A percentile compares a stretch with the other conserved stretches of the same genome.
These are phyloP conservation scores for Synchytrium microbalum DNA, from an alignment of 371 early-diverging fungal genomes.

Conservation along the genomic window DNA sequence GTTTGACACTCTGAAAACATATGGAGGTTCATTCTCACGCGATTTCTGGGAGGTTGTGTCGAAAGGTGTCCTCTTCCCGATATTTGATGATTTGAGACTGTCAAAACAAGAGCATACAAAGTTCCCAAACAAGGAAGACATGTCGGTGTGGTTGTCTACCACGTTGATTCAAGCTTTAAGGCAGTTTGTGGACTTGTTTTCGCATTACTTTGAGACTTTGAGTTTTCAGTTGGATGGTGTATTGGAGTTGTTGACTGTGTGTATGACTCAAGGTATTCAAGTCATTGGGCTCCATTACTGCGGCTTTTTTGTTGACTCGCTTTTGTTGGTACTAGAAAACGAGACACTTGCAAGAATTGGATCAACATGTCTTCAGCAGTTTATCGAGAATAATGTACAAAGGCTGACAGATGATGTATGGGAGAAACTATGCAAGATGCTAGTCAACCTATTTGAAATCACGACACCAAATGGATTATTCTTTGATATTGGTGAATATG, in stretches of 20 bases:
- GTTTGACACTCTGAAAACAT: slow-evolving; percentile 67
- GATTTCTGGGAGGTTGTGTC: slow-evolving; percentile 78
- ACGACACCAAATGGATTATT: slow-evolving; percentile 79
- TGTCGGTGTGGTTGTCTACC: slow-evolving; percentile 63
- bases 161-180: slow-evolving; percentile 82
- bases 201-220: slow-evolving; percentile 60
- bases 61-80: slow-evolving; percentile 75
- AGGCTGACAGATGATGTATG: slow-evolving; percentile 62
- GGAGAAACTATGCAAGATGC: slow-evolving; percentile 59
- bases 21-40: slow-evolving; percentile 59
- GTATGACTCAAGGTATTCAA: slow-evolving; percentile 62
- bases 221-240: slow-evolving; percentile 65
- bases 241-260: slow-evolving; percentile 66
- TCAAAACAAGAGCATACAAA: slow-evolving; percentile 37
- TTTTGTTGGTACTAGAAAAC: slow-evolving; percentile 45
- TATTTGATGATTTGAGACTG: slow-evolving; percentile 73
- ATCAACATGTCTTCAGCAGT: slow-evolving; percentile 79
- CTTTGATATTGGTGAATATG: slow-evolving; percentile 31
- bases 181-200: slow-evolving; percentile 77
- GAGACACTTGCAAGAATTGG: slow-evolving; percentile 88
- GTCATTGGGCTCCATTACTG: slow-evolving; percentile 1
- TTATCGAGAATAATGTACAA: slow-evolving; percentile 68
- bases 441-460: slow-evolving; percentile 61
- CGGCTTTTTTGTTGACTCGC: not conserved
- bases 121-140: slow-evolving; percentile 54